Base-by-base conservation (phyloP, 2,329 filamentous ascomycete genomes). In the Epichloe sylvatica region DNA sequence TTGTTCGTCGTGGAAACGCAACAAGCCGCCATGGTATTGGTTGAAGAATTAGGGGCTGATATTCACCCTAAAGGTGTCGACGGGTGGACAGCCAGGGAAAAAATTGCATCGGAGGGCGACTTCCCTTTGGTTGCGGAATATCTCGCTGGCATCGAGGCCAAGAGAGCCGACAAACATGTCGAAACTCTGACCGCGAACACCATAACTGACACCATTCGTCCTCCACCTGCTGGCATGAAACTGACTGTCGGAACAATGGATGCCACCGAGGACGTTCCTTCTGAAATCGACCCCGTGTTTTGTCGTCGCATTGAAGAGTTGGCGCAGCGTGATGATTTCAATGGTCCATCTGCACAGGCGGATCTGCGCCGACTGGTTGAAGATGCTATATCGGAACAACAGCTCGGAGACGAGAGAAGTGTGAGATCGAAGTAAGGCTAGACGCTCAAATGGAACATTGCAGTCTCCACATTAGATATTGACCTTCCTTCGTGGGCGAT, bases 1-100 rank as follows among this genome's bases (percentile, higher is more conserved):
- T 73, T 98, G 4, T 98, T 95, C 62, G 87, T 89, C n/a, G 81
- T 83, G 30, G 92, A 98, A 67, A 86, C 80, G 0, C 72, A 84
- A 45, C 82, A 86, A 4, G 83, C 88, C 41, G 91, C 91, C 19
- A 79, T 78, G 58, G 77, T 83, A 47, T 72, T 98, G 7, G 78
- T 97, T 3, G 87, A 94, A 60, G 88, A 95, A 64, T 72, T 97
- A 3, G 79, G 81, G 5, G 78, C 85, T 34, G 81, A 94, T 57
- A 65, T 78, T 37, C 68, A 67, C 19, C 71, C 83, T 52, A 75
- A 70, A 56, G 90, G 92, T 55, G 70, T 75, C 21, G 87, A 94
- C 15, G 89, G 86, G 3, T 70, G 84, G 60, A 94, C 84, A 0
- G 90, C 92, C 0, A 73, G 78, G 50, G 84, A 96, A 61, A 89